Evolutionary conservation across 2,329 filamentous ascomycete species (phyloP).

Genomic region (Epichloe gansuensis): DNA sequence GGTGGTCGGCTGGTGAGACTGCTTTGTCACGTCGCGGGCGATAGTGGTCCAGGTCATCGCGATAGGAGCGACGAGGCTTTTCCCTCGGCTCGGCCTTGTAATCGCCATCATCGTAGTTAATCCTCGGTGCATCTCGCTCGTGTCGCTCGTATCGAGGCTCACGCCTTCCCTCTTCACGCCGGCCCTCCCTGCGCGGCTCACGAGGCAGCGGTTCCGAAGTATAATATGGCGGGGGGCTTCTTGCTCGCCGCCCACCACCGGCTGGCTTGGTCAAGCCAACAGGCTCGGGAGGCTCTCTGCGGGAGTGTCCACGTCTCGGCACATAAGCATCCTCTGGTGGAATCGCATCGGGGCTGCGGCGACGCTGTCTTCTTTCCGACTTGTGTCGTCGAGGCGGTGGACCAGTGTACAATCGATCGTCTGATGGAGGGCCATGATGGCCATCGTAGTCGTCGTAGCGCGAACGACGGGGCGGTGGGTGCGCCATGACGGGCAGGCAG

Average conservation of each 20-base stretch:
- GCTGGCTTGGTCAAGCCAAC: slow-evolving; percentile 1
- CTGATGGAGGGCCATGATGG: slow-evolving; percentile 6
- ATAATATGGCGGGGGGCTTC: slow-evolving; percentile 7
- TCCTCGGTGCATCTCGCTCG: neutral
- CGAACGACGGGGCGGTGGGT: slow-evolving; percentile 13
- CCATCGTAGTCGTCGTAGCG: slow-evolving; percentile 17
- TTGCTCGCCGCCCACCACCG: slow-evolving; percentile 3
- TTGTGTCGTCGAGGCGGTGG: slow-evolving; percentile 12
- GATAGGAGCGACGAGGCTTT: slow-evolving; percentile 2
- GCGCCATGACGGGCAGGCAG: slow-evolving; percentile 3
- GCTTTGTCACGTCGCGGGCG: slow-evolving; percentile 10
- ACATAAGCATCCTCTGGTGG: slow-evolving; percentile 6
- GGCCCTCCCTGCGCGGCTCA: neutral
- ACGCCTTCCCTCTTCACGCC: neutral
- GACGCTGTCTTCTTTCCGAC: slow-evolving; percentile 12
- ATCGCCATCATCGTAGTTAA: neutral
- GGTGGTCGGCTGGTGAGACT: slow-evolving; percentile 9
- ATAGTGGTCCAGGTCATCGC: slow-evolving; percentile 6
- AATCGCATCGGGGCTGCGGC: slow-evolving; percentile 7
- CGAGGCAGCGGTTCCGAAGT: slow-evolving; percentile 4
- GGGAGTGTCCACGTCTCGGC: slow-evolving; percentile 6
- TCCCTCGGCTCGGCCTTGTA: neutral
- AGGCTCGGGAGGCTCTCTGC: slow-evolving; percentile 4
- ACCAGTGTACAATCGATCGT: neutral
- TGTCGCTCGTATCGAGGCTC: neutral